phyloP scores from a whole-genome alignment of 2,329 filamentous ascomycete genomes.

The Colletotrichum tamarilloi region DNA sequence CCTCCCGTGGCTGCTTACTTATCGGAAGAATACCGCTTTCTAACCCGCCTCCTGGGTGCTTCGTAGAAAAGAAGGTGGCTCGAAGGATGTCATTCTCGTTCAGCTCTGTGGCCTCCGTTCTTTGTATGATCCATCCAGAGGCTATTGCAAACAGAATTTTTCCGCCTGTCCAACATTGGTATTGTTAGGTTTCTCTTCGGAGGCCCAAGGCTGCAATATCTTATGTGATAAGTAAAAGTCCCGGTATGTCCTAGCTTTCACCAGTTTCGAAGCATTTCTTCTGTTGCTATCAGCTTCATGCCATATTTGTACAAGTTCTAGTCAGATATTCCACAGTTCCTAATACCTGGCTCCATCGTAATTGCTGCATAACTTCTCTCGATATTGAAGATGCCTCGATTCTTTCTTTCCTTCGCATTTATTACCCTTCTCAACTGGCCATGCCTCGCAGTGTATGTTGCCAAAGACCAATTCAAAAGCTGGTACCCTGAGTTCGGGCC shows the following conservation, averaged over 20 bases:
- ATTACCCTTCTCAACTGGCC: background rate
- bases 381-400: background rate
- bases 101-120: background rate
- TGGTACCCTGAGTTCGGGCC: background rate
- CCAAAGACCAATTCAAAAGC: background rate
- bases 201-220: background rate
- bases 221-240: background rate
- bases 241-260: background rate
- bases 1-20: background rate
- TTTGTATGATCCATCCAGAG: background rate
- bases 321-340: background rate
- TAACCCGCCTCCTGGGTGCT: background rate
- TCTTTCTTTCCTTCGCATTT: background rate
- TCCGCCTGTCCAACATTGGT: background rate
- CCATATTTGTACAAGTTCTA: background rate
- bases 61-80: background rate
- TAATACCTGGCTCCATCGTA: rapidly evolving
- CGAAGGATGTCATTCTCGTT: background rate
- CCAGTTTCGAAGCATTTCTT: background rate
- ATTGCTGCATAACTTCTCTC: background rate
- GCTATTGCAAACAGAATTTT: background rate
- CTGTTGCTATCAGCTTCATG: background rate
- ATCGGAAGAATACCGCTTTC: background rate
- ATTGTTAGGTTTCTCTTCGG: background rate
- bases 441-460: background rate